Evolutionary conservation across 1,284 basidiomycete genomes (phyloP), one percentile per base, ranked within the genome.

Genomic region (Vanrija sp.): DNA sequence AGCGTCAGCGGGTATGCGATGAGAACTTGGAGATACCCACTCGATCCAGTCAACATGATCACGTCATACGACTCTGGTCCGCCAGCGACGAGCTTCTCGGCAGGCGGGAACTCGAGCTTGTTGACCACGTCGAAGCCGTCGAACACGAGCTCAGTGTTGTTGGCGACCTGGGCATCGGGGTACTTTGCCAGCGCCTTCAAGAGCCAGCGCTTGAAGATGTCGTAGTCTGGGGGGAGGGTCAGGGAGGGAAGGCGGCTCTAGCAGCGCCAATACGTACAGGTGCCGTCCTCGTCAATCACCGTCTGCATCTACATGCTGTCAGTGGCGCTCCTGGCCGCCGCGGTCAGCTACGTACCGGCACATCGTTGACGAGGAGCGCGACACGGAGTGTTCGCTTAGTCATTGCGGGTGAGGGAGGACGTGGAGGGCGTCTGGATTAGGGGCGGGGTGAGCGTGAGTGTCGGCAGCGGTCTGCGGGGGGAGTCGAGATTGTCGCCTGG

Each of bases 41-140:
- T 76, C 7, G 76, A 77, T 4, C 80, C 80, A 0, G 81, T 81
- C 56, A 82, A 69, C 61, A 82, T 77, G 19, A 82, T 60, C 1
- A 74, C 79, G 51, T 80, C 76, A n/a, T 74, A 75, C 4, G 54
- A 56, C 20, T 68, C 59, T 3, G 54, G 38, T 14, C 55, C 53
- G 20, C 75, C 77, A 12, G 76, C 59, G 18, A 57, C 59, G 2
- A 82, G 64, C 45, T 68, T 63, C 0, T 73, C 72, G 35, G 69
- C 64, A 4, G 71, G 54, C 0, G 81, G 81, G 44, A 77, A 79
- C 52, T 78, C 72, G 44, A 59, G 60, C 57, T 69, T 68, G 22
- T 72, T 62, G 7, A 79, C 76, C 0, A 79, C 80, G 56, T 82
- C 77, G 62, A 77, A 82, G 10, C 75, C 75, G 42, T 79, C 76